Evolutionary conservation across 306 rosid genomes (phyloP), one percentile per base, ranked within the genome.

Genomic region (Cotoneaster glaucophyllus): DNA sequence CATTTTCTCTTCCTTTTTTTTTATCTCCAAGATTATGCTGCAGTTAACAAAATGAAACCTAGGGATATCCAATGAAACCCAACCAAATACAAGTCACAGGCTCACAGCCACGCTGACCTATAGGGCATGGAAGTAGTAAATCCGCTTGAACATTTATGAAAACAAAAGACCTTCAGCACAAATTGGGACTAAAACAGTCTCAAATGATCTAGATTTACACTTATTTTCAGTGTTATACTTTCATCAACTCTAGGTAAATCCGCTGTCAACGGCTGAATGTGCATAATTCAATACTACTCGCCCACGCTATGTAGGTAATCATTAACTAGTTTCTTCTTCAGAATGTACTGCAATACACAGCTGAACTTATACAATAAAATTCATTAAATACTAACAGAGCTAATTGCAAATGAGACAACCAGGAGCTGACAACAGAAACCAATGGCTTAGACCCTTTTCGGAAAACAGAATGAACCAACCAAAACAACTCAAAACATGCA

Each of bases 41-140:
- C 93, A 79, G 80, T 84, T 84, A 85, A 82, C 88, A 86, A 88
- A 87, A 86, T 77, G 88, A 85, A 81, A 88, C 89, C 92, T 85
- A 78, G 73, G 87, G 87, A 82, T 85, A 84, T 77, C 85, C 90
- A 85, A 85, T 65, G 67, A 81, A 32, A 29, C 54, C 64, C 71
- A 41, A 81, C 74, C 69, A 83, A 82, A 67, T 75, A 80, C 44
- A 78, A 85, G 5, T 81, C 84, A 81, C 81, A 79, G 67, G 75
- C 71, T 81, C 80, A 81, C 79, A 81, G 67, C 81, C 71, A 44
- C 53, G 68, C 75, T 77, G 67, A 67, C 76, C 82, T 82, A 72
- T 59, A 80, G 25, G 75, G 75, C 37, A 11, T 18, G 26, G 32
- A 37, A 26, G 73, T 59, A 61, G 29, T 73, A 48, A 48, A 45